phyloP scores from a whole-genome alignment of 83 land plant genomes.

The Isoetes engelmannii region DNA sequence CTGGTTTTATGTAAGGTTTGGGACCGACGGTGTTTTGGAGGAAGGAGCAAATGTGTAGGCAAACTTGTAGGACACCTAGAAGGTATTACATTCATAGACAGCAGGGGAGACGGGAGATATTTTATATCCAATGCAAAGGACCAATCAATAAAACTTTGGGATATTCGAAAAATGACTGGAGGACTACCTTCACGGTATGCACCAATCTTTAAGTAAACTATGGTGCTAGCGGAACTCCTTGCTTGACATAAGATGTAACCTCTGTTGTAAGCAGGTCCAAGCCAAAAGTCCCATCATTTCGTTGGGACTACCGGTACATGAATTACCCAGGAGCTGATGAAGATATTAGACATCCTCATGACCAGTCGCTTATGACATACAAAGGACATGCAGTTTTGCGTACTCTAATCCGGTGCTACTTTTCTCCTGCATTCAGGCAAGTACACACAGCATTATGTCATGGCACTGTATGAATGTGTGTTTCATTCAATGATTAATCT shows the following conservation, averaged over 20 bases:
- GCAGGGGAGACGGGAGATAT: conserved; percentile 88
- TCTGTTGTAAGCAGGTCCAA: conserved; percentile 14
- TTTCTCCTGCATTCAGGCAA: conserved; percentile 52
- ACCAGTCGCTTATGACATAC: conserved; percentile 81
- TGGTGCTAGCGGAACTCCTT: no score
- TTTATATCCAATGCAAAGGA: conserved; percentile 96
- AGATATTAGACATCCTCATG: conserved; percentile 61
- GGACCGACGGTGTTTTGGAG: conserved; percentile 80
- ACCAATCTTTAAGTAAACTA: no score
- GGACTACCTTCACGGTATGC: conserved; percentile 9
- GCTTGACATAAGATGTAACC: neutral
- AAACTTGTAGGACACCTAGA: conserved; percentile 76
- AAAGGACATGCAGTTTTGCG: conserved; percentile 77
- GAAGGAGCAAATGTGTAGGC: conserved; percentile 58
- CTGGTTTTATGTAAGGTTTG: conserved; percentile 51
- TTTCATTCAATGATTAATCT: no score
- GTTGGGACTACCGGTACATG: conserved; percentile 92
- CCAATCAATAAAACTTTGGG: conserved; percentile 89
- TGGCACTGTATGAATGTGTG: no score
- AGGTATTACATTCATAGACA: conserved; percentile 86
- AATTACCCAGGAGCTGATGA: conserved; percentile 50
- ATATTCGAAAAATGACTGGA: conserved; percentile 74
- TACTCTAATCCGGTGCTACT: conserved; percentile 93
- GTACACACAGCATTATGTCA: no score
- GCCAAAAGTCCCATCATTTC: conserved; percentile 26